phyloP scores from a whole-genome alignment of 1,284 basidiomycete genomes.

The Ceratorhiza oryzae-sativae region DNA sequence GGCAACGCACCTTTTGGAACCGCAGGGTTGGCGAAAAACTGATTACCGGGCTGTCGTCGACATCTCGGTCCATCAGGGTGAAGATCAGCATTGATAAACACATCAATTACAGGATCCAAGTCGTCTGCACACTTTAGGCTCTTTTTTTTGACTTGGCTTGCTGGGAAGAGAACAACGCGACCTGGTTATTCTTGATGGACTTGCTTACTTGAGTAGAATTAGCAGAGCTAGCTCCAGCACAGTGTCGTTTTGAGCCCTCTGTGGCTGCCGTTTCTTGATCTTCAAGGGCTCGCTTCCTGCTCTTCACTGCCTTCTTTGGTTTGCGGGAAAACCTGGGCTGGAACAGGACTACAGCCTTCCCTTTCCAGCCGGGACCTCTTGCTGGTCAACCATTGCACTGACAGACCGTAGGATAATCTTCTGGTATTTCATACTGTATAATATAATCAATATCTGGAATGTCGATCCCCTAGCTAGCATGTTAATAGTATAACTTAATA shows the following conservation, averaged over 20 bases:
- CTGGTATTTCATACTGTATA: neutral
- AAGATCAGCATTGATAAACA: neutral
- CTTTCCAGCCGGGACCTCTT: neutral
- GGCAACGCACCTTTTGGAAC: neutral
- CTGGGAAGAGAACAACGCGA: neutral
- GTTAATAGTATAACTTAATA: neutral
- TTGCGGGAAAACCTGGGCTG: neutral
- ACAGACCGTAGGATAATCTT: neutral
- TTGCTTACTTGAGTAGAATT: no score
- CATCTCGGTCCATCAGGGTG: neutral
- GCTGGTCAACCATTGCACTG: neutral
- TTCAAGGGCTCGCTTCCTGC: neutral
- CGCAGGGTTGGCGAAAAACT: neutral
- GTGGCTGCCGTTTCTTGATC: neutral
- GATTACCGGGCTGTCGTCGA: neutral
- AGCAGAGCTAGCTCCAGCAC: no score
- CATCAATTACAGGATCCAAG: neutral
- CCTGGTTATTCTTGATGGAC: no score
- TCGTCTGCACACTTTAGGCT: neutral
- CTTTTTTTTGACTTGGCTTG: neutral
- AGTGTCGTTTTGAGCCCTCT: neutral
- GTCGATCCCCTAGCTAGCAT: constrained; percentile 2
- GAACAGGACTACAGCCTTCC: neutral
- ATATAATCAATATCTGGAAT: constrained; percentile 6
- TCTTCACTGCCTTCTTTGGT: neutral